Conservation (phyloP, 2,329 filamentous ascomycete species). For the Alternaria solani region DNA sequence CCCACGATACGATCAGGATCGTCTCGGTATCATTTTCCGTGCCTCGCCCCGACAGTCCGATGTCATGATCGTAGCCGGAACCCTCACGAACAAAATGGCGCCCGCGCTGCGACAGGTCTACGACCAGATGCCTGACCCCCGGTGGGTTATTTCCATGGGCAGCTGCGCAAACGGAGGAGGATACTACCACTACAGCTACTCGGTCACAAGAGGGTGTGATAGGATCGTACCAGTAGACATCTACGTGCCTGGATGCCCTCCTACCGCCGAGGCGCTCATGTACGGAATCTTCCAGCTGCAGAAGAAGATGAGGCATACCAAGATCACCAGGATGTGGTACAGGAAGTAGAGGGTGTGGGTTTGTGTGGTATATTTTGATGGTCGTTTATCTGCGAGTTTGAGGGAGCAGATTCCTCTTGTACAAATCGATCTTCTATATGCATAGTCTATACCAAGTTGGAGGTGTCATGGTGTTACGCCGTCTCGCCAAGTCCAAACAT, state of each 20-base stretch:
- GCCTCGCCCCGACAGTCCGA: conserved; percentile 89
- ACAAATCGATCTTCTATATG: conserved; percentile 23
- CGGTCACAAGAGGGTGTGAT: conserved; percentile 78
- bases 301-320: conserved; percentile 74
- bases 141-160: conserved; percentile 87
- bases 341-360: conserved; percentile 53
- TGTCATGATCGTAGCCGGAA: conserved; percentile 94
- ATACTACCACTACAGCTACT: conserved; percentile 89
- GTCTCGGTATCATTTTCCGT: conserved; percentile 90
- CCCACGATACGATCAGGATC: conserved; percentile 91
- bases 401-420: conserved; percentile 18
- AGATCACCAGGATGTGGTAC: conserved; percentile 67
- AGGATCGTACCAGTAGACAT: conserved; percentile 84
- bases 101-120: conserved; percentile 89
- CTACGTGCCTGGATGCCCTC: conserved; percentile 78
- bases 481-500: conserved; percentile 52
- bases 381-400: conserved; percentile 32
- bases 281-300: conserved; percentile 77
- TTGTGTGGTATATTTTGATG: conserved; percentile 22
- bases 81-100: conserved; percentile 95
- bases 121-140: conserved; percentile 93
- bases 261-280: conserved; percentile 63
- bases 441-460: conserved; percentile 14
- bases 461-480: conserved; percentile 8
- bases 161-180: conserved; percentile 85